Evolutionary conservation across 1,139 yeast genomes (phyloP), one percentile per base, ranked within the genome.

Genomic region (Lodderomyces theae): DNA sequence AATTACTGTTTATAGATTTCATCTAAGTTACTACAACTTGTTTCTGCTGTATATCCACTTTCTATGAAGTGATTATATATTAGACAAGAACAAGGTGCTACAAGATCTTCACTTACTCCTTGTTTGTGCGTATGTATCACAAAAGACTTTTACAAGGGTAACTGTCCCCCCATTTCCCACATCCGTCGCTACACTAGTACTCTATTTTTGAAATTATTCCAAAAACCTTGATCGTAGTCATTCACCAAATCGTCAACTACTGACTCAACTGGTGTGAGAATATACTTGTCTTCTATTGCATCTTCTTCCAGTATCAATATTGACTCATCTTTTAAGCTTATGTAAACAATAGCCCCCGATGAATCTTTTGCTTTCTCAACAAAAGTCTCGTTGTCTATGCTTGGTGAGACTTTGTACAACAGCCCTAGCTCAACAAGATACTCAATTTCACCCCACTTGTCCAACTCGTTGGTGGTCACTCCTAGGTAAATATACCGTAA

Each of bases 391-490:
- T 34, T 39, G n/a, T 40, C 26, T 13, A 44, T 37, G 1, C 45
- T 23, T 7, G 45, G 46, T n/a, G 35, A 11, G n/a, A 49, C 37
- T 42, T 47, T 48, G 44, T 58, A 69, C 37, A 72, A 57, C 2
- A 53, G 47, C 1, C 69, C 67, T 9, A 75, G 53, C 3, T 51
- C 41, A 8, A 88, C 71, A 46, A 86, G 69, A 37, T 79, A 75
- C 42, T 82, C 81, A 10, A 92, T 71, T 16, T 76, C 81, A 19
- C 72, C 79, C 97, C 97, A 92, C 60, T 92, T 92, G 38, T 74
- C 79, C 9, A 81, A 69, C 61, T 92, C 98, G 56, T 86, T 90
- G 2, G 96, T 88, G n/a, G 97, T 89, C 50, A 85, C 85, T 0
- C 98, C 98, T 31, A 82, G 69, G 50, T 78, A 80, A 2, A 87